Conservation (phyloP, 345 rosid genomes). For the Citrus australasica region DNA sequence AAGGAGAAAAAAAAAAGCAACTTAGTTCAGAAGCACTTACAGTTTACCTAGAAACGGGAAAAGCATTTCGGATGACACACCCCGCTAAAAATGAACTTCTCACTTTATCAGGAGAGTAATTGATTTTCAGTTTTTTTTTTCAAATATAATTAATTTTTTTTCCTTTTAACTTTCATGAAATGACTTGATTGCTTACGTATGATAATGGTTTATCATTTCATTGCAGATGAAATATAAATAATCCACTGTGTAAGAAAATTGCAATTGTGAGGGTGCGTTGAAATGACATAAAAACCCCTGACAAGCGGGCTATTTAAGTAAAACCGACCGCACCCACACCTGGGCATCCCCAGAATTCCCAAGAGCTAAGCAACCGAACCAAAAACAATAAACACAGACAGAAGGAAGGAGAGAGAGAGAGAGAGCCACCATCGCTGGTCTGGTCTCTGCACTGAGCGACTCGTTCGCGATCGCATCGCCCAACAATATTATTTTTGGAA, state of each 20-base stretch:
- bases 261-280: too few relatives aligned
- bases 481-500: not conserved
- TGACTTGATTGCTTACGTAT: too few relatives aligned
- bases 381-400: not conserved
- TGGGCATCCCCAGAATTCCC: not conserved
- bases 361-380: conserved; percentile 8
- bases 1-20: not conserved
- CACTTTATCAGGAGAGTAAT: not conserved
- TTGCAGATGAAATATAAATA: too few relatives aligned
- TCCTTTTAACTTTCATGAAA: too few relatives aligned
- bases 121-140: not conserved
- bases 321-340: not conserved
- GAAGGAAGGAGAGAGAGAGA: not conserved
- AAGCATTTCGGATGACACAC: not conserved
- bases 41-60: not conserved
- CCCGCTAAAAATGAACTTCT: not conserved
- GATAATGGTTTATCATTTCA: too few relatives aligned
- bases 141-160: not conserved
- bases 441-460: not conserved
- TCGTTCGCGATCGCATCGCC: not conserved
- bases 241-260: too few relatives aligned
- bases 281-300: not conserved
- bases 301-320: not conserved
- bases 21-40: not conserved
- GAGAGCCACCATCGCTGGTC: conserved; percentile 4